phyloP scores from a whole-genome alignment of 2,329 filamentous ascomycete species.

The Chaetomiaceae sp. region DNA sequence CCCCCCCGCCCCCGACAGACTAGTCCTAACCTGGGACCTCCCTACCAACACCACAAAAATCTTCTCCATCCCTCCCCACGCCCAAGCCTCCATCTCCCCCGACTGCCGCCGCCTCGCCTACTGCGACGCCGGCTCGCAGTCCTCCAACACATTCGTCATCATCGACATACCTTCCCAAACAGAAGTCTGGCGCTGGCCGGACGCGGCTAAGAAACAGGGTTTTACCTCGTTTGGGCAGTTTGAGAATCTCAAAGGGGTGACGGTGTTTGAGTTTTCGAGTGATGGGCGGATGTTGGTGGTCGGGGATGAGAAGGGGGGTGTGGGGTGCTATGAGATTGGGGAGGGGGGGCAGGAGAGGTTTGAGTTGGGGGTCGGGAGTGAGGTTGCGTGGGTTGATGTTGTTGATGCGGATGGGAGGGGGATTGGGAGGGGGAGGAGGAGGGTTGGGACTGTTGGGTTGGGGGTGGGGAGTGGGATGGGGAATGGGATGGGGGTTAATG shows the following conservation, averaged over 20 bases:
- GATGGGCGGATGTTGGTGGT: slow-evolving; percentile 22
- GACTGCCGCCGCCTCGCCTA: slow-evolving; percentile 27
- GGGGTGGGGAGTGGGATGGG: neutral
- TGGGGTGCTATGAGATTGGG: slow-evolving; percentile 23
- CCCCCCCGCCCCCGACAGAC: slow-evolving; percentile 15
- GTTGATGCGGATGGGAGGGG: neutral
- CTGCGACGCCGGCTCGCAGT: slow-evolving; percentile 20
- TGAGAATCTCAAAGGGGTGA: slow-evolving; percentile 19
- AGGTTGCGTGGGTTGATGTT: slow-evolving; percentile 12
- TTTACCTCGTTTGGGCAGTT: slow-evolving; percentile 22
- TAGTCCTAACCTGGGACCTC: slow-evolving; percentile 26
- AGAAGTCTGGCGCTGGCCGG: slow-evolving; percentile 26
- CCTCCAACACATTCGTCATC: slow-evolving; percentile 17
- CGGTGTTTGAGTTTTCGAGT: slow-evolving; percentile 25
- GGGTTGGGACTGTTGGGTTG: too few species aligned
- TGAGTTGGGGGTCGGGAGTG: slow-evolving; percentile 17
- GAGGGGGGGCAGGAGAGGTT: slow-evolving; percentile 15
- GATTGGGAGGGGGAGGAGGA: neutral
- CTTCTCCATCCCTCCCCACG: slow-evolving; percentile 25
- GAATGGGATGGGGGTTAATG: neutral
- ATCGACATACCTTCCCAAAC: slow-evolving; percentile 18
- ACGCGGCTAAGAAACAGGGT: slow-evolving; percentile 5
- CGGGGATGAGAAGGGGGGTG: slow-evolving; percentile 17
- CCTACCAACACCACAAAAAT: slow-evolving; percentile 21
- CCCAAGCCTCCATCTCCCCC: slow-evolving; percentile 25